Conservation (phyloP, 2,329 filamentous ascomycete species). For the Aspergillus ochraceus region DNA sequence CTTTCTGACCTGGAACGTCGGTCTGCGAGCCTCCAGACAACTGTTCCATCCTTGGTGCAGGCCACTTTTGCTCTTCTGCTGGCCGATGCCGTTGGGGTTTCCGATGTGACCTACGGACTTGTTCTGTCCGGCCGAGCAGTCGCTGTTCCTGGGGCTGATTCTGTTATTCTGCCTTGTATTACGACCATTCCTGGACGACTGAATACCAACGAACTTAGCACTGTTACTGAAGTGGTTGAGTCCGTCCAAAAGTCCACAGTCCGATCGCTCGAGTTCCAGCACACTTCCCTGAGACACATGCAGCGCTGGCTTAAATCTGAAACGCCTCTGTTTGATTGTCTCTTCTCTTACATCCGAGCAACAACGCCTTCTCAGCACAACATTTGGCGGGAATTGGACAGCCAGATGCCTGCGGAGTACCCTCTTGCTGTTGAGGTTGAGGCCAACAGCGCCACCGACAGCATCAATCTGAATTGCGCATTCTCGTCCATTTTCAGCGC, state of each 20-base stretch:
- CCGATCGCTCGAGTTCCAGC: slow-evolving; percentile 35
- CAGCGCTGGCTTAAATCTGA: slow-evolving; percentile 36
- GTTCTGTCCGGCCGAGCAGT: slow-evolving; percentile 36
- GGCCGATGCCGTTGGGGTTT: slow-evolving; percentile 26
- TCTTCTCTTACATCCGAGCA: slow-evolving; percentile 34
- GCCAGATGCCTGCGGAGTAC: slow-evolving; percentile 37
- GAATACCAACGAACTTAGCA: slow-evolving; percentile 19
- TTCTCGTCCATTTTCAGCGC: slow-evolving; percentile 29
- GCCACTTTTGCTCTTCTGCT: slow-evolving; percentile 36
- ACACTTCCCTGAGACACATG: slow-evolving; percentile 37
- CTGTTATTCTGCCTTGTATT: slow-evolving; percentile 37
- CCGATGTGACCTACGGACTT: slow-evolving; percentile 35
- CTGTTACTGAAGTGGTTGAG: slow-evolving; percentile 23
- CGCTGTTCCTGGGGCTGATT: slow-evolving; percentile 30
- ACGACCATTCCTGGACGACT: slow-evolving; percentile 40
- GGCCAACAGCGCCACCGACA: slow-evolving; percentile 23
- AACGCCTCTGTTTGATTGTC: slow-evolving; percentile 33
- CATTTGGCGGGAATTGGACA: slow-evolving; percentile 33
- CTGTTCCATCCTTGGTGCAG: slow-evolving; percentile 33
- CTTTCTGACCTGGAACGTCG: slow-evolving; percentile 28
- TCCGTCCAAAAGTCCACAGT: slow-evolving; percentile 24
- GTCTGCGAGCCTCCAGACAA: slow-evolving; percentile 28
- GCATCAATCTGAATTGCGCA: slow-evolving; percentile 24
- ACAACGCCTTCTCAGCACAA: slow-evolving; percentile 11
- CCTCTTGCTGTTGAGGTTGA: slow-evolving; percentile 37